Base-by-base conservation (phyloP, 805 yeast genomes). In the Yamadazyma endophytica region DNA sequence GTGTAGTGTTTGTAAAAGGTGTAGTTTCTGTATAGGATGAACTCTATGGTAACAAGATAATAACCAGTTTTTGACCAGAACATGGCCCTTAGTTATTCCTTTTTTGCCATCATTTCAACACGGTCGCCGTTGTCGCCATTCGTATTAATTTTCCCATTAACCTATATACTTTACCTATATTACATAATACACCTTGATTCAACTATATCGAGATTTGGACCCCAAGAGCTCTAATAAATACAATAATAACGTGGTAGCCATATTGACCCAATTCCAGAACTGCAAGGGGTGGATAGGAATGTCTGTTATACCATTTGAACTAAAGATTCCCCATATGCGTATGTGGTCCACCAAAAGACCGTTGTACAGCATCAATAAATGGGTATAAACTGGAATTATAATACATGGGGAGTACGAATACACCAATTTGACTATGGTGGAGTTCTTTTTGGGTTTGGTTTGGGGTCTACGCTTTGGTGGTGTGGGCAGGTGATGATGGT, bases 261-360 rank as follows among this genome's bases (percentile, higher is more conserved):
- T 84, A 53, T 90, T 90, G 36, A 85, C 75, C 97, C 97, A 90
- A 48, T 89, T 86, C 97, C 98, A 90, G 53, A 92, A 84, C 48
- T 87, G 88, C 86, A 95, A 83, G n/a, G 96, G 82, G 52, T 79
- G 77, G 17, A 73, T 70, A n/a, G 46, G 41, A 16, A 39, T 22
- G 9, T 35, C 39, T 5, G 54, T 46, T 9, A 59, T 44, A 13
- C 41, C 39, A 22, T 54, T 43, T 18, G 49, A 39, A 18, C 24
- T 44, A 74, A 75, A 68, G 53, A 73, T 64, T 3, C 75, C 76
- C 82, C 82, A 78, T 14, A 79, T 47, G 42, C 70, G 68, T 29
- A 79, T 54, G 36, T 82, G 82, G 11, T 75, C 65, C 27, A 80
- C 84, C 35, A 83, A 62, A 50, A 79, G 82, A 31, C 88, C 86